phyloP scores from a whole-genome alignment of 345 rosid species.

The Cardamine chenopodiifolia region DNA sequence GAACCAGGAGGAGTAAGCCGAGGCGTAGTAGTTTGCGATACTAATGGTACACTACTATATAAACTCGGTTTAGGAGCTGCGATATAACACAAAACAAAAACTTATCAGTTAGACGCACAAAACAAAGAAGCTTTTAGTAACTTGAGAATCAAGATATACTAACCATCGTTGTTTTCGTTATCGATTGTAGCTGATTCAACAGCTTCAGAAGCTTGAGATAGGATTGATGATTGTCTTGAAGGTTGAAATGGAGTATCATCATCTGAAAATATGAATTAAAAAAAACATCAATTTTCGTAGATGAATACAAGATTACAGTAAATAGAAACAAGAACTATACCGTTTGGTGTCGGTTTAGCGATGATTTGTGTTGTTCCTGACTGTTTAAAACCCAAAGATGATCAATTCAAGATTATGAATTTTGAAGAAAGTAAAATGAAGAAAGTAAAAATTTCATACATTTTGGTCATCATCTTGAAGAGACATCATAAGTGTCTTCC shows the following conservation, averaged over 20 bases:
- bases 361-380: slow-evolving; percentile 58
- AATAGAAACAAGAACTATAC: slow-evolving; percentile 20
- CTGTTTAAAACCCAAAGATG: slow-evolving; percentile 41
- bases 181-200: slow-evolving; percentile 55
- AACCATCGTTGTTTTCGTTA: slow-evolving; percentile 57
- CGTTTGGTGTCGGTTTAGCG: slow-evolving; percentile 77
- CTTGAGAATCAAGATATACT: background rate
- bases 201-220: slow-evolving; percentile 56
- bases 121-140: background rate
- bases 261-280: slow-evolving; percentile 49
- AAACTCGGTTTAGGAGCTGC: slow-evolving; percentile 55
- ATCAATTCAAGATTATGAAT: background rate
- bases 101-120: background rate
- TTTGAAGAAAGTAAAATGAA: background rate
- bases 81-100: background rate
- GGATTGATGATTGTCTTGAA: slow-evolving; percentile 57
- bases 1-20: slow-evolving; percentile 82
- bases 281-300: background rate
- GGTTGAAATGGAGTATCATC: slow-evolving; percentile 57
- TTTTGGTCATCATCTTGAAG: slow-evolving; percentile 83
- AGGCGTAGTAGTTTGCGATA: slow-evolving; percentile 75
- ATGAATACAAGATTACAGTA: background rate
- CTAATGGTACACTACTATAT: slow-evolving; percentile 48
- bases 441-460: slow-evolving; percentile 25
- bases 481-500: slow-evolving; percentile 90